Evolutionary conservation across 2,329 filamentous ascomycete species (phyloP).

Genomic region (Penicillium paneum): DNA sequence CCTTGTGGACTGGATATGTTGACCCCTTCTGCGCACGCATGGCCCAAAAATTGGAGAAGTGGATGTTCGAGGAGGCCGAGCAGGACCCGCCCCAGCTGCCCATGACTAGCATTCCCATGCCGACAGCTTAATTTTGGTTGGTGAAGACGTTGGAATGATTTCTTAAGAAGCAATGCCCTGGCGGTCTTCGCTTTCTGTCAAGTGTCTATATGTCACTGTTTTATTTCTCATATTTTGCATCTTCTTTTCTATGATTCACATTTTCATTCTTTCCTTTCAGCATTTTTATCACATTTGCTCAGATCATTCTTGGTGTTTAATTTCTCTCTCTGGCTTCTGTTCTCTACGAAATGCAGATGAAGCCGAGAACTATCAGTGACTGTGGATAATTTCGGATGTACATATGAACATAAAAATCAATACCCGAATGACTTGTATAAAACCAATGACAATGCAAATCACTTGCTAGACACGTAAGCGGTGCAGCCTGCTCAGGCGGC

Average conservation of each 20-base stretch:
- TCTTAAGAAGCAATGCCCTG: constrained; percentile 5
- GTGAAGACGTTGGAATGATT: background rate
- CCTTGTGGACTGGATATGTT: constrained; percentile 53
- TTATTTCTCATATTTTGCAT: constrained; percentile 1
- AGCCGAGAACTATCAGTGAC: background rate
- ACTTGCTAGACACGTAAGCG: background rate
- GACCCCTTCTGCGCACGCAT: constrained; percentile 50
- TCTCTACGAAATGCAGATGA: background rate
- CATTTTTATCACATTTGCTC: background rate
- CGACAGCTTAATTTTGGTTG: constrained; percentile 5
- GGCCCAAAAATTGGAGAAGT: constrained; percentile 49
- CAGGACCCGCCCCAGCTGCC: constrained; percentile 29
- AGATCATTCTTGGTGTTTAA: constrained; percentile 1
- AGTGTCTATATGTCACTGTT: background rate
- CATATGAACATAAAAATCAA: constrained; percentile 4
- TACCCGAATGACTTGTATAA: constrained; percentile 1
- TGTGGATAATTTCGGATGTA: constrained; percentile 4
- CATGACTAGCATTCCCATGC: constrained; percentile 28
- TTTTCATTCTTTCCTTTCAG: background rate
- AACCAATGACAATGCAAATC: too few species aligned
- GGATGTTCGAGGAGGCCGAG: constrained; percentile 47
- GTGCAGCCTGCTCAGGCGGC: too few species aligned
- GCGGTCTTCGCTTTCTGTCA: constrained; percentile 1
- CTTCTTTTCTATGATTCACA: background rate
- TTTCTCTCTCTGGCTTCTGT: background rate